Base-by-base conservation (phyloP, 768 basidiomycete species). In the Sporobolomyces pararoseus region DNA sequence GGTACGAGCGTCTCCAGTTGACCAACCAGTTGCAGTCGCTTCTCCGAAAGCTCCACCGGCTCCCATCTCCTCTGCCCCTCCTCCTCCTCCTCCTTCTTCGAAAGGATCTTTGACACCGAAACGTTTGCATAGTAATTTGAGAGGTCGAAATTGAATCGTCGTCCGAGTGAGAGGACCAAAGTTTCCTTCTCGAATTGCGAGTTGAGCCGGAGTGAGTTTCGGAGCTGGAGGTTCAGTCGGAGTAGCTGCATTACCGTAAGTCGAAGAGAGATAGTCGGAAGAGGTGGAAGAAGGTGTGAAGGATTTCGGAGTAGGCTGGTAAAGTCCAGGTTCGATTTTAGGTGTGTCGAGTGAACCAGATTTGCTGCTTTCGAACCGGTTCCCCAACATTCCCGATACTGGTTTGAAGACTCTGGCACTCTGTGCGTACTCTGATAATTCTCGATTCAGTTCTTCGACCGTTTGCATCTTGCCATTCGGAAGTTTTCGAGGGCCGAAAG, bases 21-120 rank as follows among this genome's bases (percentile, higher is more conserved):
- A 59, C 35, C 49, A 57, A 7, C 66, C 65, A 23, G 54, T 55
- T 17, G n/a, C 7, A 12, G 66, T 58, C 63, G 72, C 64, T 65
- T 73, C 66, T 31, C 68, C 63, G 66, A 54, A 69, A 37, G 49
- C 62, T 4, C 70, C 71, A 6, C 23, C 66, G 10, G 7, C 29
- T 49, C 31, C 59, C 7, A 16, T 39, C 14, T 31, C 42, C 2
- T 29, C 39, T 25, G 47, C 61, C 51, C 25, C 4, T 29, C 21
- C 44, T 29, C 29, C 58, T 10, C 13, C 44, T 23, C 42, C 58
- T 21, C 42, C 63, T 14, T 81, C 82, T 12, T 86, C 86, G 75
- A 90, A 84, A 0, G 94, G 94, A 72, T 93, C 91, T 76, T 87
- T 89, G 42, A 98, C 89, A 0, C 90, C 89, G 79, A 98, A 97